phyloP scores from a whole-genome alignment of 805 yeast genomes.

The Myxozyma geophila region DNA sequence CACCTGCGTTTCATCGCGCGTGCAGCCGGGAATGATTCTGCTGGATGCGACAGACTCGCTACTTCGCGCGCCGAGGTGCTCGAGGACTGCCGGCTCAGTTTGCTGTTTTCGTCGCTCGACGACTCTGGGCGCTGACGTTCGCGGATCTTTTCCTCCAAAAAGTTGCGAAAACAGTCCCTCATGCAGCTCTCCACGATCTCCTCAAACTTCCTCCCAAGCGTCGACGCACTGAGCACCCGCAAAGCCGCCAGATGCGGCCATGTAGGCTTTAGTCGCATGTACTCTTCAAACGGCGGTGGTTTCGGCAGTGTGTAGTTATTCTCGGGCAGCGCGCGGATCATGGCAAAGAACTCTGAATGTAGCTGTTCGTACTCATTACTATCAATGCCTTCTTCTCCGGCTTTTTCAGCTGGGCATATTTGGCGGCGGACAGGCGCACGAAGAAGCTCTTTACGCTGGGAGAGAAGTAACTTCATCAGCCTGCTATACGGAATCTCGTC shows the following conservation, averaged over 20 bases:
- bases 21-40: constrained; percentile 85
- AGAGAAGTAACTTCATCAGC: too few relatives aligned
- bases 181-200: not conserved
- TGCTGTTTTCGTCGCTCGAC: too few relatives aligned
- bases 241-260: constrained; percentile 27
- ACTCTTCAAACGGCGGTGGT: constrained; percentile 22
- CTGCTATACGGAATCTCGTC: too few relatives aligned
- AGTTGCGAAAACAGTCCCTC: not conserved
- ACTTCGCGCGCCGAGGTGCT: not conserved
- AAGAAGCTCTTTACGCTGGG: too few relatives aligned
- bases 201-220: not conserved
- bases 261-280: constrained; percentile 19
- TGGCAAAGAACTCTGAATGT: constrained; percentile 4
- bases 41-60: constrained; percentile 53
- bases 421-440: too few relatives aligned
- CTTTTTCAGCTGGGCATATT: not conserved
- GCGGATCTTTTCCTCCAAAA: not conserved
- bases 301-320: constrained; percentile 3
- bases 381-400: not conserved
- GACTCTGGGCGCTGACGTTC: not conserved
- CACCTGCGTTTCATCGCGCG: constrained; percentile 76
- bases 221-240: not conserved
- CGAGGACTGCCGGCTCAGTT: not conserved
- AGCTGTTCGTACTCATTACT: not conserved
- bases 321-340: constrained; percentile 19